Percentiles rank a stretch among this genome's conserved stretches.
Evolutionary conservation across 768 basidiomycete genomes (phyloP).

Genomic region (Calvatia gigantea): DNA sequence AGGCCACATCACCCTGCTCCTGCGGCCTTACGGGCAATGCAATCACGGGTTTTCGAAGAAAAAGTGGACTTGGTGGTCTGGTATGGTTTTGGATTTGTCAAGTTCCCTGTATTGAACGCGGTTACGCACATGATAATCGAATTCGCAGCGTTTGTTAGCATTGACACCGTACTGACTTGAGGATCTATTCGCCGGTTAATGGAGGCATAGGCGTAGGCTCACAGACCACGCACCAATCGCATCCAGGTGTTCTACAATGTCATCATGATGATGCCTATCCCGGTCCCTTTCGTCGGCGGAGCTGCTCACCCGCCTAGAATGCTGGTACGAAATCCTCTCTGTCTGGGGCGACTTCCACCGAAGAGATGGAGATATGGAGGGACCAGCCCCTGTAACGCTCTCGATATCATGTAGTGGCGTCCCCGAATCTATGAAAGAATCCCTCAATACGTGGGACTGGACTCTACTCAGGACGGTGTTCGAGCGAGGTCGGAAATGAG

Average conservation of each 20-base stretch:
- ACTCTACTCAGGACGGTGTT: conserved; percentile 7
- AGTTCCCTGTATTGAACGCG: conserved; percentile 4
- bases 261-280: conserved; percentile 59
- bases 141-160: conserved; percentile 77
- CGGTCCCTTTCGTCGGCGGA: background rate
- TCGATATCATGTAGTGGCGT: background rate
- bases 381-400: conserved; percentile 1
- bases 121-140: conserved; percentile 67
- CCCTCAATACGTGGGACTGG: conserved; percentile 10
- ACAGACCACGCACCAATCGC: conserved; percentile 53
- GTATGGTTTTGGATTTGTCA: background rate
- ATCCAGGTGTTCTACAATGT: conserved; percentile 82
- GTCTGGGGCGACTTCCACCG: background rate
- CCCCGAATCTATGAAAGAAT: background rate
- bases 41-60: conserved; percentile 67
- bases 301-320: background rate
- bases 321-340: background rate
- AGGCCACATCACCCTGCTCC: conserved; percentile 26
- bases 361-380: background rate
- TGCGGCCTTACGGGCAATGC: conserved; percentile 38
- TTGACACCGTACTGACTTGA: conserved; percentile 70
- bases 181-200: conserved; percentile 44
- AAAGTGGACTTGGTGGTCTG: conserved; percentile 69
- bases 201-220: background rate
- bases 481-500: background rate